These are phyloP conservation scores for Sugiyamaella castrensis DNA, from an alignment of 1,139 yeast species.

Conservation along the genomic window DNA sequence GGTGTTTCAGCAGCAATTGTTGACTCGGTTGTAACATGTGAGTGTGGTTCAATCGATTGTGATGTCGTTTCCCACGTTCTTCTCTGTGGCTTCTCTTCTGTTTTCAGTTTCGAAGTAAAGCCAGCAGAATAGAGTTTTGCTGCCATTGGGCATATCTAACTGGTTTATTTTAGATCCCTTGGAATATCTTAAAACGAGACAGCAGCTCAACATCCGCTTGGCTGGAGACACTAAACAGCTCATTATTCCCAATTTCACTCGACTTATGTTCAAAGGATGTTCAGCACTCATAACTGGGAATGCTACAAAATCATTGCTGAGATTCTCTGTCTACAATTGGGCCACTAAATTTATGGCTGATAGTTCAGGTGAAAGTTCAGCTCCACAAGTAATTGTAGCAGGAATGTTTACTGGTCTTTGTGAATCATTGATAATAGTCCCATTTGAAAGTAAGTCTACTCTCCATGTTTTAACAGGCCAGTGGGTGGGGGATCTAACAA, in stretches of 20 bases:
- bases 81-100: too few species aligned
- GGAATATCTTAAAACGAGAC: constrained; percentile 74
- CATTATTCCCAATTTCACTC: constrained; percentile 42
- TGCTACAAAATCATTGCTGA: constrained; percentile 64
- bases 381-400: constrained; percentile 54
- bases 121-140: too few species aligned
- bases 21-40: constrained; percentile 63
- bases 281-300: constrained; percentile 78
- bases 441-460: constrained; percentile 64
- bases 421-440: constrained; percentile 81
- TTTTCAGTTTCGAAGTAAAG: too few species aligned
- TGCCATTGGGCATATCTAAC: too few species aligned
- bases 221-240: constrained; percentile 38
- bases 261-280: constrained; percentile 65
- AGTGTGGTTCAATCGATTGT: constrained; percentile 13
- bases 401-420: constrained; percentile 72
- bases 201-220: constrained; percentile 48
- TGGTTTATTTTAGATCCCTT: constrained; percentile 52
- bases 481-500: constrained; percentile 10
- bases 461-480: neutral
- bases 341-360: constrained; percentile 71
- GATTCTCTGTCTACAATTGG: constrained; percentile 74
- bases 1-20: constrained; percentile 74
- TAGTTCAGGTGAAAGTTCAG: constrained; percentile 30
- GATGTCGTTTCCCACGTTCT: neutral